These are phyloP conservation scores for Notholithocarpus densiflorus DNA, from an alignment of 306 rosid species.

Conservation along the genomic window DNA sequence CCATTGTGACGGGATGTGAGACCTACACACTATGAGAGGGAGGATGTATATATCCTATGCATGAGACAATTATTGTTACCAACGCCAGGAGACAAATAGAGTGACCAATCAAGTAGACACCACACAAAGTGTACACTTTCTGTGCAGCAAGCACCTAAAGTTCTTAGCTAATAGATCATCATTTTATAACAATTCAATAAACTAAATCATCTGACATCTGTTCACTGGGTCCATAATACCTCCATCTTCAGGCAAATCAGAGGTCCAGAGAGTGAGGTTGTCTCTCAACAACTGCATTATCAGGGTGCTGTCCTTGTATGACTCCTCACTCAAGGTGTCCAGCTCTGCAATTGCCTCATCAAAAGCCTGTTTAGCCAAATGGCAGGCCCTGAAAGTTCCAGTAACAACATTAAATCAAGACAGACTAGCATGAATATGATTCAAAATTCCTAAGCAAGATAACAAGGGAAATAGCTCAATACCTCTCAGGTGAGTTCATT, in stretches of 20 bases:
- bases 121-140: neutral
- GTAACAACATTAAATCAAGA: conserved; percentile 22
- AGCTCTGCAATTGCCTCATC: conserved; percentile 99
- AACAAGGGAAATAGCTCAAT: conserved; percentile 1
- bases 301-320: conserved; percentile 97
- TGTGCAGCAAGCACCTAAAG: conserved; percentile 17
- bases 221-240: conserved; percentile 41
- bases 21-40: too few species aligned
- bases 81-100: neutral
- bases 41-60: too few species aligned
- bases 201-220: conserved; percentile 10
- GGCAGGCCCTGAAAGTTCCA: conserved; percentile 81
- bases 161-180: neutral
- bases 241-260: conserved; percentile 99
- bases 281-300: conserved; percentile 99
- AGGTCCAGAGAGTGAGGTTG: conserved; percentile 98
- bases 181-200: neutral
- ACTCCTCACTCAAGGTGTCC: conserved; percentile 98
- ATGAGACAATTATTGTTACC: too few species aligned
- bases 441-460: neutral
- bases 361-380: conserved; percentile 97
- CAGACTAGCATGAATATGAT: neutral
- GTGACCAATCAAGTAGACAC: neutral
- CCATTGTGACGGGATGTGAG: too few species aligned
- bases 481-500: conserved; percentile 98